Conservation (phyloP, 192 early-diverging fungal genomes). For the Coemansia sp. region DNA sequence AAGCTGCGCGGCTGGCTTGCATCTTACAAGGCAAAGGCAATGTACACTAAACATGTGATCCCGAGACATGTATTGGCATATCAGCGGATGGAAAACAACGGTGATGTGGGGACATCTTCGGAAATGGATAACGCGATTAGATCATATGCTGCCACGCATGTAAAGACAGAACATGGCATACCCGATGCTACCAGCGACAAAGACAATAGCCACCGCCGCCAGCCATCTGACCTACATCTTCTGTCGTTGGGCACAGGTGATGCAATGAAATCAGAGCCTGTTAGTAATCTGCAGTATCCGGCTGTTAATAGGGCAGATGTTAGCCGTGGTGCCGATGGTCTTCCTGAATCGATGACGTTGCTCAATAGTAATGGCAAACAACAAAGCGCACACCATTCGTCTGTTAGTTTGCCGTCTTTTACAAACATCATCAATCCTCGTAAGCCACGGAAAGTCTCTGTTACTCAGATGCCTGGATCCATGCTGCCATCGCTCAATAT, state of each 20-base stretch:
- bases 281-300: slow-evolving; percentile 25
- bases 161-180: background rate
- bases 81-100: background rate
- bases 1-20: slow-evolving; percentile 41
- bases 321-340: slow-evolving; percentile 7
- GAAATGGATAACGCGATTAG: background rate
- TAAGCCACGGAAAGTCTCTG: background rate
- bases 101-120: background rate
- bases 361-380: background rate
- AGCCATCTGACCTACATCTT: background rate
- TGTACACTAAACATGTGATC: slow-evolving; percentile 30
- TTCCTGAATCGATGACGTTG: background rate
- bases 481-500: slow-evolving; percentile 29
- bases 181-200: background rate
- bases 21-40: slow-evolving; percentile 31
- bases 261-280: background rate
- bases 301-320: background rate
- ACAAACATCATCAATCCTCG: slow-evolving; percentile 48
- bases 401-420: slow-evolving; percentile 27
- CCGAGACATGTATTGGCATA: slow-evolving; percentile 14
- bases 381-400: background rate
- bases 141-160: background rate
- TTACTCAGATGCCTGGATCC: slow-evolving; percentile 30
- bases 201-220: background rate
- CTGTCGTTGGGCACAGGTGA: background rate